These are phyloP conservation scores for Boletus subparvulus DNA, from an alignment of 768 basidiomycete species.

Conservation along the genomic window DNA sequence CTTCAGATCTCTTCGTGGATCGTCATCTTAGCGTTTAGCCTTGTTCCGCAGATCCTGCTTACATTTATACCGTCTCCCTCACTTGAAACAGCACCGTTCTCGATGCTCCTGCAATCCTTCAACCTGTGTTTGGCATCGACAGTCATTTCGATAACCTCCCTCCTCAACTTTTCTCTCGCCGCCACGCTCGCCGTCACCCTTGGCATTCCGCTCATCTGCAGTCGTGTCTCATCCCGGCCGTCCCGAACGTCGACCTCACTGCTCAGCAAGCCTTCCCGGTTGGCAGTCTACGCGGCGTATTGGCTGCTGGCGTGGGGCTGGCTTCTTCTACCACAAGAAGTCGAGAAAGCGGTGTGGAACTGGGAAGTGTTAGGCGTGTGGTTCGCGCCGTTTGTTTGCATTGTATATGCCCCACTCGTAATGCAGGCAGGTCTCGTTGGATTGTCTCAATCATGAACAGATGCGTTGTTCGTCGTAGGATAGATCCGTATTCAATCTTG, in stretches of 20 bases:
- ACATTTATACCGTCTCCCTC: constrained; percentile 24
- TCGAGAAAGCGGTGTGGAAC: constrained; percentile 59
- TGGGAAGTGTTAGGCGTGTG: constrained; percentile 81
- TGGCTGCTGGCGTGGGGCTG: constrained; percentile 54
- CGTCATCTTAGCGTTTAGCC: constrained; percentile 31
- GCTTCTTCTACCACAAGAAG: constrained; percentile 48
- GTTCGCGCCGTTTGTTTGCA: constrained; percentile 80
- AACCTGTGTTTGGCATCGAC: constrained; percentile 85
- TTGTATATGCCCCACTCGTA: constrained; percentile 74
- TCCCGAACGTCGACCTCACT: constrained; percentile 17
- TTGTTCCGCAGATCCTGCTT: constrained; percentile 36
- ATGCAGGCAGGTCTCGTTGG: constrained; percentile 67
- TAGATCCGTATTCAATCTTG: neutral
- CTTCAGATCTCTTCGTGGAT: constrained; percentile 29
- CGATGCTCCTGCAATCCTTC: constrained; percentile 61
- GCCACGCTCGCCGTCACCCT: constrained; percentile 64
- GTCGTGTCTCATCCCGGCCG: constrained; percentile 33
- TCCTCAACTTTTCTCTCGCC: constrained; percentile 92
- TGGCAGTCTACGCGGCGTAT: constrained; percentile 37
- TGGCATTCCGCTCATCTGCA: constrained; percentile 60
- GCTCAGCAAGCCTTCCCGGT: constrained; percentile 23
- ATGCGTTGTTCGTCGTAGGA: neutral
- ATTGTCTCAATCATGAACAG: constrained; percentile 23
- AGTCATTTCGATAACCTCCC: constrained; percentile 78
- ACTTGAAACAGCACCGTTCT: constrained; percentile 39